Conservation (phyloP, 1,139 yeast genomes). For the Dujonia santamariae region DNA sequence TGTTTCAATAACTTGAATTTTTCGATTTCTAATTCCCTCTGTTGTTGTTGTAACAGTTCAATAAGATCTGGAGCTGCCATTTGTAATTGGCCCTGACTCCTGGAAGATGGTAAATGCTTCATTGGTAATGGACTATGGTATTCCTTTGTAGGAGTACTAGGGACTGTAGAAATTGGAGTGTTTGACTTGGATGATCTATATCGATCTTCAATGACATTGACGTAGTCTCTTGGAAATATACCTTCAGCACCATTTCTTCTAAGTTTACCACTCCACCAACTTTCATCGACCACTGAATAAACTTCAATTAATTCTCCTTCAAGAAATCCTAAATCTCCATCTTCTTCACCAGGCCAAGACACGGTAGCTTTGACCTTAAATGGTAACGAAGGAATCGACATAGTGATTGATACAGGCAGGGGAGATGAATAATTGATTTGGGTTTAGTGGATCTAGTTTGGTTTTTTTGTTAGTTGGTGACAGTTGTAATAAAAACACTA, state of each 20-base stretch:
- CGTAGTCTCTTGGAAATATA: constrained; percentile 83
- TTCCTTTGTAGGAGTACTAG: constrained; percentile 4
- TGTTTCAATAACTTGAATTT: constrained; percentile 29
- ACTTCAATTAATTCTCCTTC: constrained; percentile 93
- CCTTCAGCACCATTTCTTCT: constrained; percentile 82
- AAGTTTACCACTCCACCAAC: constrained; percentile 88
- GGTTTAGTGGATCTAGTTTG: too few relatives aligned
- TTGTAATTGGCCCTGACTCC: constrained; percentile 11
- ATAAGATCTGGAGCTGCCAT: neutral
- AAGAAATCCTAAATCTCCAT: constrained; percentile 85
- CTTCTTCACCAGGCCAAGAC: constrained; percentile 90
- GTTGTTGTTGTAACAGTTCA: constrained; percentile 8
- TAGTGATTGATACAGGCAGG: too few relatives aligned
- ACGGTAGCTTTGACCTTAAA: constrained; percentile 75
- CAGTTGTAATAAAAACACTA: too few relatives aligned
- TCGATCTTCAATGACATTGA: constrained; percentile 25
- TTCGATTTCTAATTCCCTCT: constrained; percentile 32
- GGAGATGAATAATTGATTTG: too few relatives aligned
- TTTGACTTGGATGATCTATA: constrained; percentile 1
- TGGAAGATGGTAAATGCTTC: constrained; percentile 6
- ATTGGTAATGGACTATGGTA: neutral
- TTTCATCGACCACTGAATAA: constrained; percentile 74
- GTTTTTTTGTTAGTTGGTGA: too few relatives aligned
- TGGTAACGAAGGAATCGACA: constrained; percentile 42
- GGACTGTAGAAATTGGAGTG: constrained; percentile 2